phyloP scores from a whole-genome alignment of 768 basidiomycete species.

The Russula sp. region DNA sequence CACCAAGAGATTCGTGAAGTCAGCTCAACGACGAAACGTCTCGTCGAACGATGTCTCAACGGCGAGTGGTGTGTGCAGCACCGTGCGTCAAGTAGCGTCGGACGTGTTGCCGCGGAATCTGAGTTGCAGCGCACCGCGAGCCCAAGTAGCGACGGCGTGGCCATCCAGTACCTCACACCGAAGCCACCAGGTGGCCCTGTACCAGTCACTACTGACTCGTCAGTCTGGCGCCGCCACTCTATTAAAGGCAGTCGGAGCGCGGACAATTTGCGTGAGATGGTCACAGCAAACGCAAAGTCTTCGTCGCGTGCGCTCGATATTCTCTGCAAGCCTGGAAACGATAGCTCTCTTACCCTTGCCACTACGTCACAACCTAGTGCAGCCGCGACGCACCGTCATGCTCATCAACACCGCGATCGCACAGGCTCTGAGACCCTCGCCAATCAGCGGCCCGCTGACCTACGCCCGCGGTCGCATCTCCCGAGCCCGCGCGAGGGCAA shows the following conservation, averaged over 20 bases:
- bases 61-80: slow-evolving; percentile 84
- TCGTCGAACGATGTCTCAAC: slow-evolving; percentile 85
- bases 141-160: slow-evolving; percentile 33
- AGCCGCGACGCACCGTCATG: not conserved
- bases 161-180: slow-evolving; percentile 20
- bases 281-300: slow-evolving; percentile 1
- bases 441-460: not conserved
- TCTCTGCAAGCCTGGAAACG: slow-evolving; percentile 28
- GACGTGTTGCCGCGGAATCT: slow-evolving; percentile 3
- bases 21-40: slow-evolving; percentile 78
- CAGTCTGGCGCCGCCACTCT: slow-evolving; percentile 35
- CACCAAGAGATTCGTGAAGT: slow-evolving; percentile 76
- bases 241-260: slow-evolving; percentile 63
- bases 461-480: not conserved
- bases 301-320: slow-evolving; percentile 15
- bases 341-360: slow-evolving; percentile 30
- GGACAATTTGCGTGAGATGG: slow-evolving; percentile 43
- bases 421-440: not conserved
- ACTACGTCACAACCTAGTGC: not conserved
- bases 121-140: slow-evolving; percentile 25
- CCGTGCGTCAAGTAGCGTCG: slow-evolving; percentile 33
- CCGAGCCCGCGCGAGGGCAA: not conserved
- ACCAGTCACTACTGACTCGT: slow-evolving; percentile 30
- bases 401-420: not conserved
- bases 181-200: slow-evolving; percentile 26